phyloP scores from a whole-genome alignment of 2,329 filamentous ascomycete species.

The Colletotrichum lindemuthianum region DNA sequence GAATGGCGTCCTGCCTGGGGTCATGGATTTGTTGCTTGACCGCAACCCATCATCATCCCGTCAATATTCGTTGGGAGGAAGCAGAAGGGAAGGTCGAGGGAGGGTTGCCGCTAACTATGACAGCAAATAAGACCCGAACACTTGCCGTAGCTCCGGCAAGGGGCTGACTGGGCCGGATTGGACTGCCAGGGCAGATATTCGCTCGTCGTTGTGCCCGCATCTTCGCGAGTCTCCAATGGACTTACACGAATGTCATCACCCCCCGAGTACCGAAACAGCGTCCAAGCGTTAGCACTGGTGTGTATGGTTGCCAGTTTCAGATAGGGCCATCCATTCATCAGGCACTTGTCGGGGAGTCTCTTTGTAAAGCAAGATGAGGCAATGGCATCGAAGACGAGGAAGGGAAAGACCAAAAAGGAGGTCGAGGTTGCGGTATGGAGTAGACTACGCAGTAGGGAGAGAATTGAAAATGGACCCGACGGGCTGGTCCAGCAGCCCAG shows the following conservation, averaged over 20 bases:
- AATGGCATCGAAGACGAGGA: background rate
- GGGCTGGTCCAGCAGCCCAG: conserved; percentile 27
- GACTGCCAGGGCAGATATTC: conserved; percentile 7
- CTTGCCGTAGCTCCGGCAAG: conserved; percentile 23
- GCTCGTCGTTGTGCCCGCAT: background rate
- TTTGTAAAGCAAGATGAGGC: background rate
- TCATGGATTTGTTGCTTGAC: conserved; percentile 7
- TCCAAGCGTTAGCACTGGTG: conserved; percentile 23
- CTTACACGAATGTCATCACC: conserved; percentile 30
- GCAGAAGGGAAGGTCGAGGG: background rate
- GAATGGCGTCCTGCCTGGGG: background rate
- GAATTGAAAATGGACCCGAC: conserved; percentile 29
- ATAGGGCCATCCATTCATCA: conserved; percentile 5
- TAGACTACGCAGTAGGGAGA: conserved; percentile 18
- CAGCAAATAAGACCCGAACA: conserved; percentile 4
- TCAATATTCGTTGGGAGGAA: background rate
- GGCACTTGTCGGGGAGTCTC: conserved; percentile 25
- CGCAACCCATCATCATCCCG: background rate
- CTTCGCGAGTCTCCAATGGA: conserved; percentile 29
- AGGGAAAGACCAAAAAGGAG: conserved; percentile 11
- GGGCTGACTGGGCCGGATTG: background rate
- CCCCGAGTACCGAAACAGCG: conserved; percentile 14
- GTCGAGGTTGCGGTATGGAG: background rate
- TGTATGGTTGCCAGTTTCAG: conserved; percentile 15
- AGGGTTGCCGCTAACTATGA: conserved; percentile 5